phyloP scores from a whole-genome alignment of 805 yeast species.

The Nakazawaea laoshanensis region DNA sequence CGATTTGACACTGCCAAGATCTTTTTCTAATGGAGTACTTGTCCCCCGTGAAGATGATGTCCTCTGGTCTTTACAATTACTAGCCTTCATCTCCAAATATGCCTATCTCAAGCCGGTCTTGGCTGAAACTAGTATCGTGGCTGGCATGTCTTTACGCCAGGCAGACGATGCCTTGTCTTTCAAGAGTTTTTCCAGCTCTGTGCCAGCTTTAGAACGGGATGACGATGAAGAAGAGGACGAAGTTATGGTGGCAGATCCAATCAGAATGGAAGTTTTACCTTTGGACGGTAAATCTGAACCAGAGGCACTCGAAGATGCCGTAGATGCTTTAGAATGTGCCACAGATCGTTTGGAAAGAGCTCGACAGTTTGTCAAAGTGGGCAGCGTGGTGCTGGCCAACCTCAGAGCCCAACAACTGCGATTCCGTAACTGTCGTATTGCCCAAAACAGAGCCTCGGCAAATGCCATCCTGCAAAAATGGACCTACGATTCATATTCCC shows the following conservation, averaged over 20 bases:
- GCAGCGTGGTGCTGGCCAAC: slow-evolving; percentile 10
- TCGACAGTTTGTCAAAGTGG: slow-evolving; percentile 12
- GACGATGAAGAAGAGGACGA: slow-evolving; percentile 36
- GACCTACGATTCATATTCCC: slow-evolving; percentile 33
- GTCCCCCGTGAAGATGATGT: slow-evolving; percentile 91
- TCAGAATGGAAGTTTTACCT: slow-evolving; percentile 8
- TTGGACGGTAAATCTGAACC: slow-evolving; percentile 4
- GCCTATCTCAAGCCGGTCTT: slow-evolving; percentile 66
- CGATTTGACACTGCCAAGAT: slow-evolving; percentile 31
- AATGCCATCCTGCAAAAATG: slow-evolving; percentile 21
- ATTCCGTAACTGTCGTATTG: slow-evolving; percentile 16
- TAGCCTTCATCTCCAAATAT: slow-evolving; percentile 91
- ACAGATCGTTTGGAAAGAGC: slow-evolving; percentile 3
- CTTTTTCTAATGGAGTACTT: slow-evolving; percentile 59
- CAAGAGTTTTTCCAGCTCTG: slow-evolving; percentile 12
- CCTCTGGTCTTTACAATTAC: slow-evolving; percentile 83
- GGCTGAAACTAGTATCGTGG: slow-evolving; percentile 69
- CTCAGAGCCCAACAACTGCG: slow-evolving; percentile 15
- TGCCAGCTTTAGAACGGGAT: slow-evolving; percentile 18
- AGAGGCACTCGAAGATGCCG: too few relatives aligned
- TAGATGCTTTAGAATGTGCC: slow-evolving; percentile 1
- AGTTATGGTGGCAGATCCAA: slow-evolving; percentile 7
- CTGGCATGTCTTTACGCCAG: slow-evolving; percentile 51
- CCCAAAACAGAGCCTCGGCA: slow-evolving; percentile 16
- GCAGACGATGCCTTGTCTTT: slow-evolving; percentile 24